Conservation (phyloP, 1,284 basidiomycete species). For the Pascua guehoae region DNA sequence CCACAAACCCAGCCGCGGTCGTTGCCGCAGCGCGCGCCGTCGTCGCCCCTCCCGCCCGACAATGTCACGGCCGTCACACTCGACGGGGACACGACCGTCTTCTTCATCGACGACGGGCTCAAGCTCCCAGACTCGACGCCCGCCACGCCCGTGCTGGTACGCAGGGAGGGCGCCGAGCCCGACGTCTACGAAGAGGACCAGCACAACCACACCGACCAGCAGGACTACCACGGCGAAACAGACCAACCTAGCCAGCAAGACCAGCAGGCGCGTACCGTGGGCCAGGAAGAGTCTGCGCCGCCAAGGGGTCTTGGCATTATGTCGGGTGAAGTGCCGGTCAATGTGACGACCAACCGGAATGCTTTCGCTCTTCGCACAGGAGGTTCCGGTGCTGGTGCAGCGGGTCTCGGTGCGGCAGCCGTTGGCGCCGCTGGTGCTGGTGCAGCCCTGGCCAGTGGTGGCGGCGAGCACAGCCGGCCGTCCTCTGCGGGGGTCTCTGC, state of each 20-base stretch:
- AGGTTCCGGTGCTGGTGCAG: too few relatives aligned
- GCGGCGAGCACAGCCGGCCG: too few relatives aligned
- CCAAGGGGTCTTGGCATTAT: not conserved
- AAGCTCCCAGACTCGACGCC: not conserved
- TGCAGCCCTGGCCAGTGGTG: too few relatives aligned
- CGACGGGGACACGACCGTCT: constrained; percentile 16
- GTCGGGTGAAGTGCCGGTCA: too few relatives aligned
- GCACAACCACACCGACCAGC: not conserved
- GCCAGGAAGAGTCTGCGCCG: not conserved
- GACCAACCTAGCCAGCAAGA: not conserved
- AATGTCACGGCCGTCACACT: constrained; percentile 10
- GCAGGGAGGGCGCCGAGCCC: not conserved
- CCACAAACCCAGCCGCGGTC: not conserved
- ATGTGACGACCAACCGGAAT: too few relatives aligned
- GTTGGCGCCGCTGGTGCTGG: too few relatives aligned
- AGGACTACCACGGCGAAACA: not conserved
- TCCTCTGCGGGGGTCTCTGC: too few relatives aligned
- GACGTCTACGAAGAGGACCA: too few relatives aligned
- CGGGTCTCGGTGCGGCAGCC: too few relatives aligned
- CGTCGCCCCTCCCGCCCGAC: not conserved
- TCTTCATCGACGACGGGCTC: constrained; percentile 17
- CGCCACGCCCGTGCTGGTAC: not conserved
- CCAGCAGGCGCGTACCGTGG: not conserved
- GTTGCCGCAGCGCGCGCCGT: not conserved
- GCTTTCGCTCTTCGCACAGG: too few relatives aligned